phyloP scores from a whole-genome alignment of 2,329 filamentous ascomycete species.

The Dothistroma septosporum region DNA sequence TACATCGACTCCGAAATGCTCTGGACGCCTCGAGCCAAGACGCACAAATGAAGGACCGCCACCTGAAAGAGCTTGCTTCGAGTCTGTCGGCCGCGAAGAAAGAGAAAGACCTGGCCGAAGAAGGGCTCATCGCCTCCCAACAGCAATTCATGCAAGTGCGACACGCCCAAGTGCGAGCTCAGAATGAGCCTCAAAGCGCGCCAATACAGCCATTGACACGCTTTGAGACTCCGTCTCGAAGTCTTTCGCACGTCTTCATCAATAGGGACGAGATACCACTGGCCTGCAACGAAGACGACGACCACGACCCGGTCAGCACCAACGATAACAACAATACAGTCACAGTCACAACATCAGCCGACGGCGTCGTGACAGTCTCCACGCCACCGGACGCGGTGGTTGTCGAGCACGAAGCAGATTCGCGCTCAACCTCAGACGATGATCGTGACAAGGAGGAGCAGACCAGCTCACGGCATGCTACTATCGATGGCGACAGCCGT shows the following conservation, averaged over 20 bases:
- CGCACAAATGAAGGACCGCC: neutral
- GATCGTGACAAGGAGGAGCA: neutral
- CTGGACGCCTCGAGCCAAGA: slow-evolving; percentile 1
- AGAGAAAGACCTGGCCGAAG: neutral
- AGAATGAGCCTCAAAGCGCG: neutral
- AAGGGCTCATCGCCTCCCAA: slow-evolving; percentile 2
- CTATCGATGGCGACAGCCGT: neutral
- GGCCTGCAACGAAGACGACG: slow-evolving; percentile 19
- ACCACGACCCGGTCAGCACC: slow-evolving; percentile 1
- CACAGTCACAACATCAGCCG: neutral
- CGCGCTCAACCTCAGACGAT: neutral
- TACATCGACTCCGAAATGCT: neutral
- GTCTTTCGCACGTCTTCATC: slow-evolving; percentile 19
- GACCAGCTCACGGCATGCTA: neutral
- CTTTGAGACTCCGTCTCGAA: slow-evolving; percentile 7
- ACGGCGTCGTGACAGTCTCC: neutral
- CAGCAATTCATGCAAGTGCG: slow-evolving; percentile 2
- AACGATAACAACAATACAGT: neutral
- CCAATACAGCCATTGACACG: neutral
- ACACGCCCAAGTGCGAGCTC: neutral
- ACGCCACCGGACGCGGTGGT: neutral
- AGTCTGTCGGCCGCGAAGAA: slow-evolving; percentile 2
- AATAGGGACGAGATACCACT: slow-evolving; percentile 20
- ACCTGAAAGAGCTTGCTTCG: neutral
- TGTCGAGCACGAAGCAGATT: neutral